Evolutionary conservation across 768 basidiomycete species (phyloP).

Genomic region (Rubroboletus satanas): DNA sequence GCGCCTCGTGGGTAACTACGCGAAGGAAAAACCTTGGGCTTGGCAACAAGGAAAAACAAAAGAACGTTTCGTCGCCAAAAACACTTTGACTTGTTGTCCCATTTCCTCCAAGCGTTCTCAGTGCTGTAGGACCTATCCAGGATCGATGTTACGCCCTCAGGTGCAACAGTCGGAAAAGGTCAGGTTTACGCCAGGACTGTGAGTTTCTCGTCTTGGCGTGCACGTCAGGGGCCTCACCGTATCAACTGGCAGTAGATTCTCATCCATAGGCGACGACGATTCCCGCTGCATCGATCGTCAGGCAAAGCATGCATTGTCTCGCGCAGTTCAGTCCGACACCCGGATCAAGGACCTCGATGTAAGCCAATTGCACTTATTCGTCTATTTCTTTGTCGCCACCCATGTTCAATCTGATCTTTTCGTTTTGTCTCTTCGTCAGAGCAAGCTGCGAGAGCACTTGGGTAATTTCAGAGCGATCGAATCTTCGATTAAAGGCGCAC

Average conservation of each 20-base stretch:
- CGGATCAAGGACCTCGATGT: constrained; percentile 65
- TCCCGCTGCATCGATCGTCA: constrained; percentile 37
- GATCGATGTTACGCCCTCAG: constrained; percentile 1
- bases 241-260: constrained; percentile 1
- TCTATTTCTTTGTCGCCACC: background rate
- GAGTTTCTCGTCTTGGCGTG: background rate
- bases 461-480: constrained; percentile 76
- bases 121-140: background rate
- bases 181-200: constrained; percentile 6
- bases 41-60: background rate
- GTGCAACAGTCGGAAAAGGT: background rate
- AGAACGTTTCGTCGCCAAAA: background rate
- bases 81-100: background rate
- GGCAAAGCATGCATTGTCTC: constrained; percentile 45
- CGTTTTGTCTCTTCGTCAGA: constrained; percentile 34
- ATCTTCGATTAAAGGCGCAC: constrained; percentile 61
- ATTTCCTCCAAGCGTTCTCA: background rate
- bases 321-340: constrained; percentile 47
- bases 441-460: constrained; percentile 62
- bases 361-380: background rate
- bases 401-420: background rate
- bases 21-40: background rate
- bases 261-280: constrained; percentile 6
- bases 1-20: background rate
- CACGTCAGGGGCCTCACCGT: constrained; percentile 13